These are phyloP conservation scores for Leccinum pseudoinsigne DNA, from an alignment of 1,284 basidiomycete genomes.

Conservation along the genomic window DNA sequence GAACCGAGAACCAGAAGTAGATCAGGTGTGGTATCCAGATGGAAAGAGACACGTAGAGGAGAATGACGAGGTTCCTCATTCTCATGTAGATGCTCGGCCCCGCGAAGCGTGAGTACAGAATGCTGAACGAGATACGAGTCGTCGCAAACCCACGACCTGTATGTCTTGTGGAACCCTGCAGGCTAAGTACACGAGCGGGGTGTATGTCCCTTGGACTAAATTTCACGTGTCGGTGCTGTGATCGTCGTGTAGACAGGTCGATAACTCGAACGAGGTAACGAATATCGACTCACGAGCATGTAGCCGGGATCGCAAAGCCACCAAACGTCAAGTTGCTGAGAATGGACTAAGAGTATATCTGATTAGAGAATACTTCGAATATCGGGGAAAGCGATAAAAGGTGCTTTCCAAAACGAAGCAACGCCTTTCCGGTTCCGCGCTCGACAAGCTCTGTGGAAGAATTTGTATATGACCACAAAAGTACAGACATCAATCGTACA, in stretches of 20 bases:
- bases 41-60: conserved; percentile 87
- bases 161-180: too few species aligned
- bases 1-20: conserved; percentile 96
- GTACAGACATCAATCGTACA: conserved; percentile 19
- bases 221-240: too few species aligned
- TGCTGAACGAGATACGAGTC: conserved; percentile 90
- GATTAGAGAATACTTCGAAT: conserved; percentile 97
- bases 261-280: too few species aligned
- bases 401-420: conserved; percentile 91
- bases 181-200: too few species aligned
- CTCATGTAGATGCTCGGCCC: conserved; percentile 98
- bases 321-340: conserved; percentile 94
- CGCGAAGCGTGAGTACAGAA: conserved; percentile 95
- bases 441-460: conserved; percentile 78
- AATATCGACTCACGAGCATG: too few species aligned
- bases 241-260: too few species aligned
- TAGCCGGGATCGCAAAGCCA: conserved; percentile 41
- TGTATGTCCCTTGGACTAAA: too few species aligned
- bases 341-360: conserved; percentile 96
- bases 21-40: conserved; percentile 93
- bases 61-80: conserved; percentile 86
- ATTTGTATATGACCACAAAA: conserved; percentile 1
- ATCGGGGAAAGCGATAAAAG: conserved; percentile 93
- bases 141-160: conserved; percentile 98
- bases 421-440: conserved; percentile 90